Conservation (phyloP, 23 red algal genomes). For the Agarophyton chilense region DNA sequence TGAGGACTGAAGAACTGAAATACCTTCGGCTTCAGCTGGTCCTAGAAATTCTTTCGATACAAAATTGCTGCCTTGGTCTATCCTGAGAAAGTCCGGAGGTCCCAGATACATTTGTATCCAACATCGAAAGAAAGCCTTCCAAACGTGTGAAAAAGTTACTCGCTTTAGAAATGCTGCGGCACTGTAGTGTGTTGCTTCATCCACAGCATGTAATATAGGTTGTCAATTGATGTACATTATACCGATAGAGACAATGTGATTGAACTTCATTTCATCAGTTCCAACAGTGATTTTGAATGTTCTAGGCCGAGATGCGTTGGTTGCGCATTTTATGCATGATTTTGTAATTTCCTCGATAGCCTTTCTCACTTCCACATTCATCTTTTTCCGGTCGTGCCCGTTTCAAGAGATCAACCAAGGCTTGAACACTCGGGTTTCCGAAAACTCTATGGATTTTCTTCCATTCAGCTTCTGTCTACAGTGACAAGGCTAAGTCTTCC, state of each 20-base stretch:
- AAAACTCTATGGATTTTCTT: slow-evolving; percentile 36
- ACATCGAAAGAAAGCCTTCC: not conserved
- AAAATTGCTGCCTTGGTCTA: slow-evolving; percentile 23
- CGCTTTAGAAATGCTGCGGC: not conserved
- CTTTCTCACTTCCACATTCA: not conserved
- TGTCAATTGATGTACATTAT: slow-evolving; percentile 13
- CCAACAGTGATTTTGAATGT: slow-evolving; percentile 37
- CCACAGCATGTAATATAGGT: slow-evolving; percentile 15
- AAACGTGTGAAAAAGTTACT: not conserved
- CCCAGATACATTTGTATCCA: not conserved
- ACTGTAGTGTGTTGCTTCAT: slow-evolving; percentile 28
- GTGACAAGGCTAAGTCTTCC: not conserved
- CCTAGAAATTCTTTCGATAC: slow-evolving; percentile 9
- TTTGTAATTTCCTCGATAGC: not conserved
- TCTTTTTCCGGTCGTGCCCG: not conserved
- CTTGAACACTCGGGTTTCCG: slow-evolving; percentile 35
- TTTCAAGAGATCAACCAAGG: slow-evolving; percentile 5
- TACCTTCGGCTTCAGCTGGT: not conserved
- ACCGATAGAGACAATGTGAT: slow-evolving; percentile 24
- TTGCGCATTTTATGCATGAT: not conserved
- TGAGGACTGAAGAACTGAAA: not conserved
- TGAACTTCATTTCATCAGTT: slow-evolving; percentile 32
- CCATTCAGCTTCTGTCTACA: slow-evolving; percentile 39
- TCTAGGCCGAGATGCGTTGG: not conserved
- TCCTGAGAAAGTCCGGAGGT: slow-evolving; percentile 12